Evolutionary conservation across 2,329 filamentous ascomycete species (phyloP).

Genomic region (Cercospora sojina): DNA sequence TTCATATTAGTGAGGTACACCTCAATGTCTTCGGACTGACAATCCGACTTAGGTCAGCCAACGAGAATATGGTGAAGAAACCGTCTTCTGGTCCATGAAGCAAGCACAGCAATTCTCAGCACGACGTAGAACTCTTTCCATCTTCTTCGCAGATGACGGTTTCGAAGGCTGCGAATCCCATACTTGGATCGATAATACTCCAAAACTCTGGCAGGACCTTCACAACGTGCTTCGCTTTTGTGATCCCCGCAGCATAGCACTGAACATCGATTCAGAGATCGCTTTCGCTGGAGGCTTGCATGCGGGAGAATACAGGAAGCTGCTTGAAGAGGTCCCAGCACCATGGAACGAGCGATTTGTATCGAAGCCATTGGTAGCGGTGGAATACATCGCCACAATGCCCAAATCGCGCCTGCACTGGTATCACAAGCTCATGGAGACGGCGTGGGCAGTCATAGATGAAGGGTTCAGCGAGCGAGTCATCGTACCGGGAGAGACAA

Average conservation of each 20-base stretch:
- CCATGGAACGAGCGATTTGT: conserved; percentile 18
- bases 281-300: conserved; percentile 26
- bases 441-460: conserved; percentile 23
- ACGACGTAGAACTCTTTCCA: conserved; percentile 22
- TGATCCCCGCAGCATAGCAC: conserved; percentile 17
- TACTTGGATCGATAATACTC: conserved; percentile 27
- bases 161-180: conserved; percentile 10
- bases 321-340: conserved; percentile 11
- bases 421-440: conserved; percentile 26
- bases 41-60: conserved; percentile 17
- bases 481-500: conserved; percentile 21
- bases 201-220: conserved; percentile 16
- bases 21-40: not conserved
- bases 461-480: conserved; percentile 23
- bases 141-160: conserved; percentile 21
- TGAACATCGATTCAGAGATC: conserved; percentile 24
- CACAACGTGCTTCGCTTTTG: conserved; percentile 14
- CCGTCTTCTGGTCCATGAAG: conserved; percentile 29
- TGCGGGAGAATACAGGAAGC: conserved; percentile 17
- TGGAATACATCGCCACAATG: conserved; percentile 27
- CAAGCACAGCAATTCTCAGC: conserved; percentile 26
- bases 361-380: conserved; percentile 23
- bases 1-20: not conserved
- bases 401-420: conserved; percentile 19
- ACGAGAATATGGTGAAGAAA: conserved; percentile 29